phyloP scores from a whole-genome alignment of 1,284 basidiomycete genomes.

The Puccinia hordei region DNA sequence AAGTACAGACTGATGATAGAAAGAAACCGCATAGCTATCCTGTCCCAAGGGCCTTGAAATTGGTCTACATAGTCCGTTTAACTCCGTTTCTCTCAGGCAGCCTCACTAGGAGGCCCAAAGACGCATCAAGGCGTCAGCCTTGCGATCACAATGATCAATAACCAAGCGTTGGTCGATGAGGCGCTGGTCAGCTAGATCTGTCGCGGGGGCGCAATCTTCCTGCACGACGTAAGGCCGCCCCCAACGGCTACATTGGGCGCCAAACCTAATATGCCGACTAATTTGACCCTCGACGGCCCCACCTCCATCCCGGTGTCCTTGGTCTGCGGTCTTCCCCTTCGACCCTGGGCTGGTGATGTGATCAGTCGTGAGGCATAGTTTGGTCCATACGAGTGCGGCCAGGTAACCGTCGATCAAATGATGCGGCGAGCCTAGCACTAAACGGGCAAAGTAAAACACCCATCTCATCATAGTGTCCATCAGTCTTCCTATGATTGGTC shows the following conservation, averaged over 20 bases:
- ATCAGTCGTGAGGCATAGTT: slow-evolving; percentile 13
- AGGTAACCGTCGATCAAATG: slow-evolving; percentile 35
- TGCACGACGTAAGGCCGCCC: slow-evolving; percentile 12
- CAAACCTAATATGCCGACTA: slow-evolving; percentile 1
- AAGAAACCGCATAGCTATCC: too few relatives aligned
- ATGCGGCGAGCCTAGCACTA: slow-evolving; percentile 42
- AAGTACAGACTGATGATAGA: background rate
- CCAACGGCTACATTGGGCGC: slow-evolving; percentile 40
- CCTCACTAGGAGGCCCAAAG: background rate
- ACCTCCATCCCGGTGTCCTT: background rate
- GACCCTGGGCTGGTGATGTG: background rate
- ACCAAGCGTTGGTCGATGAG: slow-evolving; percentile 18
- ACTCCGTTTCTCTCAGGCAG: too few relatives aligned
- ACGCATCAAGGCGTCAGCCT: slow-evolving; percentile 35
- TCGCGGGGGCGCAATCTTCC: background rate
- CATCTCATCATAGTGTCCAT: slow-evolving; percentile 42
- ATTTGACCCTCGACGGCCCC: background rate
- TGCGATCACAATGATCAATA: slow-evolving; percentile 30
- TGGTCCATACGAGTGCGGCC: slow-evolving; percentile 42
- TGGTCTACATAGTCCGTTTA: too few relatives aligned
- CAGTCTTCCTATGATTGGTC: slow-evolving; percentile 43
- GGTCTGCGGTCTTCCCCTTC: background rate
- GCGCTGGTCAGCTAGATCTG: background rate
- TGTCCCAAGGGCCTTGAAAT: too few relatives aligned
- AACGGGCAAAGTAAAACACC: slow-evolving; percentile 44